Conservation (phyloP, 2,329 filamentous ascomycete species). For the Eutypa lata region DNA sequence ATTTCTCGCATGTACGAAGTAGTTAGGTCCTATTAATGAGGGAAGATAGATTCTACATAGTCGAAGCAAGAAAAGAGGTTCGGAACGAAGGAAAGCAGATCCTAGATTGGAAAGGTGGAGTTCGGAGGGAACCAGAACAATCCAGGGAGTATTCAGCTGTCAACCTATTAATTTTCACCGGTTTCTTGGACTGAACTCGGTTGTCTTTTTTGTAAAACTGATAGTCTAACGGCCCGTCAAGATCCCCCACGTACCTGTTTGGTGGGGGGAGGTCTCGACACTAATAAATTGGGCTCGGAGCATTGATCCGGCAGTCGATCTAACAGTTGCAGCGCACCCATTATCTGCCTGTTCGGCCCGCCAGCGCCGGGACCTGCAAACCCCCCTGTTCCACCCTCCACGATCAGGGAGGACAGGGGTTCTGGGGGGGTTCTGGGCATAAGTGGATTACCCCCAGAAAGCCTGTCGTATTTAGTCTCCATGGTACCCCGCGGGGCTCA, state of each 20-base stretch:
- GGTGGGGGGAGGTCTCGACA: too few relatives aligned
- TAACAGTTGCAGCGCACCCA: not conserved
- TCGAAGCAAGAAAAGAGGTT: not conserved
- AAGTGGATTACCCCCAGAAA: not conserved
- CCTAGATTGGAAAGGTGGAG: not conserved
- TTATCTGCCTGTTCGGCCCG: constrained; percentile 1
- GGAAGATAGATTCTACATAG: not conserved
- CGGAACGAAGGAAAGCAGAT: not conserved
- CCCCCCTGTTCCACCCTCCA: not conserved
- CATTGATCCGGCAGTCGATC: not conserved
- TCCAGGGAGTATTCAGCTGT: not conserved
- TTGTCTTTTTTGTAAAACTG: too few relatives aligned
- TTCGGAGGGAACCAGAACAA: not conserved
- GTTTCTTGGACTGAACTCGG: too few relatives aligned
- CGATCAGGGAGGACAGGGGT: not conserved
- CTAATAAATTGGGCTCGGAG: not conserved
- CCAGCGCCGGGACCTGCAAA: not conserved
- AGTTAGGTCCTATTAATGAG: not conserved
- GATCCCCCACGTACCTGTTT: too few relatives aligned
- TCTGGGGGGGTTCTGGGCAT: not conserved
- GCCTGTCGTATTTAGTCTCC: constrained; percentile 18
- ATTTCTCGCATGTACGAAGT: too few relatives aligned
- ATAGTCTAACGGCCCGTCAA: not conserved
- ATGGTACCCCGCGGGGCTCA: constrained; percentile 28
- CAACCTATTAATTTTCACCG: too few relatives aligned